Evolutionary conservation across 2,329 filamentous ascomycete genomes (phyloP).

Genomic region (Exophiala bonariae): DNA sequence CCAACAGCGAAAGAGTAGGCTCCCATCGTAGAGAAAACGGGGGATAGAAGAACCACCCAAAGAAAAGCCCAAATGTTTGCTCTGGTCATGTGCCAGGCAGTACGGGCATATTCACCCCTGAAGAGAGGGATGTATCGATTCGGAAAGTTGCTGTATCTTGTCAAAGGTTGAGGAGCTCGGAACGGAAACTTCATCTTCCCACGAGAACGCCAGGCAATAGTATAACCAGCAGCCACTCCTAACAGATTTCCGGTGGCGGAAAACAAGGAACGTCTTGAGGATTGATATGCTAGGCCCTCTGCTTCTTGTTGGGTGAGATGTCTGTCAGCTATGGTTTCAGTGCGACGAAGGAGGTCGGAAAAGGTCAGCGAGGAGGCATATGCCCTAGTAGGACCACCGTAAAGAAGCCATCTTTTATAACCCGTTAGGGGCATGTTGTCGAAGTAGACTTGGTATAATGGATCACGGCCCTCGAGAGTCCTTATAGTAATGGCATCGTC

Average conservation of each 20-base stretch:
- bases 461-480: slow-evolving; percentile 19
- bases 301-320: slow-evolving; percentile 25
- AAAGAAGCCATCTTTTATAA: slow-evolving; percentile 21
- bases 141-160: slow-evolving; percentile 25
- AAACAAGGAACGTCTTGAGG: slow-evolving; percentile 18
- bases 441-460: slow-evolving; percentile 22
- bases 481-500: no score
- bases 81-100: slow-evolving; percentile 26
- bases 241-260: slow-evolving; percentile 9
- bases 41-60: slow-evolving; percentile 16
- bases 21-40: slow-evolving; percentile 18
- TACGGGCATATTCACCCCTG: slow-evolving; percentile 18
- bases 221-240: slow-evolving; percentile 9
- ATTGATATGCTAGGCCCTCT: slow-evolving; percentile 24
- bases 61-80: slow-evolving; percentile 18
- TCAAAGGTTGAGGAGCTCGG: slow-evolving; percentile 21
- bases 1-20: slow-evolving; percentile 13
- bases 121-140: slow-evolving; percentile 16
- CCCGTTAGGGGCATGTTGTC: slow-evolving; percentile 23
- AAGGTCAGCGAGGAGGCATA: slow-evolving; percentile 13
- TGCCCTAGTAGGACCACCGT: slow-evolving; percentile 18
- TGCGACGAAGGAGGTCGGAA: slow-evolving; percentile 20
- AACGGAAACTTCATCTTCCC: slow-evolving; percentile 29
- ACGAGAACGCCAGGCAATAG: slow-evolving; percentile 14
- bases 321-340: slow-evolving; percentile 19